Evolutionary conservation across 345 rosid species (phyloP), one percentile per base, ranked within the genome.

Genomic region (Hibiscus tridactylites): DNA sequence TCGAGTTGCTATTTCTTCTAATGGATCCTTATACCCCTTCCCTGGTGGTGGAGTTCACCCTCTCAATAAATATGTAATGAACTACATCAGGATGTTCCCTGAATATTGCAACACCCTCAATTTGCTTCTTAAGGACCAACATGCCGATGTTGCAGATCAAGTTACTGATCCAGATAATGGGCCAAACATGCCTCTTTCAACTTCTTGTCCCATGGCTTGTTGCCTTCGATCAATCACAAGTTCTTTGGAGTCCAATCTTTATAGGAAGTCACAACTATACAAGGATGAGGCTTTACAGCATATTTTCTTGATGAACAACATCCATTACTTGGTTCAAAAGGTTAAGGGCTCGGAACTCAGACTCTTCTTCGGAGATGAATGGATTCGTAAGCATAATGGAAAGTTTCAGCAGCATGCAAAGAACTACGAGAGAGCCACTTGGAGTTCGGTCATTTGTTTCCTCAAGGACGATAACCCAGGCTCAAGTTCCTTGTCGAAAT

Each of bases 11-110:
- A 70, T 93, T 50, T 85, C 80, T 42, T 70, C 84, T 0, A 29
- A 88, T 73, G 74, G 67, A 61, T 87, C 91, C 5, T 6, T 74
- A 63, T 79, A 74, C 9, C 79, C 93, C 53, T 77, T 86, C 13
- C 75, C 83, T 3, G 79, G 84, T 4, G 91, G 96, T 4, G 85
- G 81, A 6, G 79, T 91, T 59, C 97, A 88, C 75, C 98, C 76
- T 29, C 74, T 91, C 49, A 85, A 89, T 10, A 83, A 77, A 74
- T 93, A 89, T 68, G 96, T 86, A 68, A 93, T 93, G 97, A 93
- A 93, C 73, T 89, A 88, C 76, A 69, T 93, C 74, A 85, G 74
- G 82, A 75, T 81, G 44, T 83, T 91, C 52, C 82, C 85, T 0
- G 87, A 73, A 39, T 91, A 91, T 70, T 16, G 72, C 1, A 82